Percentiles rank a stretch among this genome's conserved stretches.
Conservation (phyloP, 139 green algal genomes). For the Chlorella vulgaris region DNA sequence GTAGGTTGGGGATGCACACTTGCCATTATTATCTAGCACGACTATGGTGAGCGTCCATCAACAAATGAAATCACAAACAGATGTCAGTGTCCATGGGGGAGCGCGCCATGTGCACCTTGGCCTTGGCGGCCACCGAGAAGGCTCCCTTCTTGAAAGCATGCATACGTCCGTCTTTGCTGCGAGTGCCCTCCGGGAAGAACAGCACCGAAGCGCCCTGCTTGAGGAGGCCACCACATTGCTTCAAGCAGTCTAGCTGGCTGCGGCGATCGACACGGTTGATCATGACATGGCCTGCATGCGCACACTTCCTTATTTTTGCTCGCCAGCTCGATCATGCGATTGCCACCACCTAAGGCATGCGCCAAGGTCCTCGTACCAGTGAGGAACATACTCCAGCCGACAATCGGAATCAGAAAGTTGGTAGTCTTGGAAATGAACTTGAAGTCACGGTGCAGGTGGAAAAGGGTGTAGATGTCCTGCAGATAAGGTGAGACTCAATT, state of each 20-base stretch:
- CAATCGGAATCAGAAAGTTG: constrained; percentile 97
- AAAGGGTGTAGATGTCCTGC: constrained; percentile 93
- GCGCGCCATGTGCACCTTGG: constrained; percentile 37
- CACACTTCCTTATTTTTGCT: neutral
- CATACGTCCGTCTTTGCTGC: constrained; percentile 67
- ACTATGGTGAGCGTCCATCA: neutral
- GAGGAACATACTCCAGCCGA: constrained; percentile 99
- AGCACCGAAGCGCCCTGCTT: constrained; percentile 74
- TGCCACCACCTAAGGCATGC: neutral
- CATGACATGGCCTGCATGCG: constrained; percentile 55
- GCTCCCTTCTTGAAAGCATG: constrained; percentile 91
- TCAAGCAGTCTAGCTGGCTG: constrained; percentile 88
- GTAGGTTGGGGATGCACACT: neutral
- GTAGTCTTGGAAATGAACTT: constrained; percentile 98
- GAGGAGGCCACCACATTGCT: constrained; percentile 84
- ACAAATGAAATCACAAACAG: neutral
- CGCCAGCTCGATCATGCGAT: neutral
- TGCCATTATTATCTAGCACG: neutral
- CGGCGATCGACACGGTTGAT: constrained; percentile 84
- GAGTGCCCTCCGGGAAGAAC: constrained; percentile 94
- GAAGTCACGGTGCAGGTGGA: constrained; percentile 87
- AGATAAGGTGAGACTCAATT: neutral
- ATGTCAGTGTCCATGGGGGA: neutral
- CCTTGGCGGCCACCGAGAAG: constrained; percentile 94
- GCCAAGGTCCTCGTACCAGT: constrained; percentile 69